These are phyloP conservation scores for Suillus ampliporus DNA, from an alignment of 768 basidiomycete genomes.

Conservation along the genomic window DNA sequence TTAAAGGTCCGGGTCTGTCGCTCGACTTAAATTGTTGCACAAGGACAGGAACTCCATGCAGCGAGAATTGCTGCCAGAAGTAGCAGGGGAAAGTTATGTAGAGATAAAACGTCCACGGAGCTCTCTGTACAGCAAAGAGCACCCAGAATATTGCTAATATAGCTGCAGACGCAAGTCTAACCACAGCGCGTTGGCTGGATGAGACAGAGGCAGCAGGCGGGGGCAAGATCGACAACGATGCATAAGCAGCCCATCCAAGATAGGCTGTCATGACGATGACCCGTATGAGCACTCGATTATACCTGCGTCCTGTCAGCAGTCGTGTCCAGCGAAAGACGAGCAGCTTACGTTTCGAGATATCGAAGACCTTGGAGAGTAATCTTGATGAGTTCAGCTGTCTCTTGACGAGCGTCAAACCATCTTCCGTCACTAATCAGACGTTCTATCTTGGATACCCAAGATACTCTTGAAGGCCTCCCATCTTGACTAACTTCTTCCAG, in stretches of 20 bases:
- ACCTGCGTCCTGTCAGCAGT: conserved; percentile 43
- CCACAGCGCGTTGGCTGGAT: conserved; percentile 15
- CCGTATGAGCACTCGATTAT: conserved; percentile 77
- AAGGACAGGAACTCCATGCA: conserved; percentile 28
- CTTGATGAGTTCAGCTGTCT: conserved; percentile 58
- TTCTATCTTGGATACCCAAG: conserved; percentile 49
- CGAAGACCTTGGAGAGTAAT: conserved; percentile 64
- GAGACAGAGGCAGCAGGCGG: conserved; percentile 4
- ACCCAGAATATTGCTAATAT: conserved; percentile 46
- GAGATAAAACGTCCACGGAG: conserved; percentile 75
- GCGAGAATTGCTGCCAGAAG: conserved; percentile 70
- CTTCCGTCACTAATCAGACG: conserved; percentile 44
- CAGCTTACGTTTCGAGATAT: conserved; percentile 68
- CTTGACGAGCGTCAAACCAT: conserved; percentile 56
- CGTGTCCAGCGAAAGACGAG: background rate
- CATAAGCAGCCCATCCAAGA: conserved; percentile 76
- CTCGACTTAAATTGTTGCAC: conserved; percentile 6
- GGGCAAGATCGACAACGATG: conserved; percentile 61
- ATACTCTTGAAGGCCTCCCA: conserved; percentile 40
- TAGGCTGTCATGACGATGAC: conserved; percentile 75
- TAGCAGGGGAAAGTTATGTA: conserved; percentile 78
- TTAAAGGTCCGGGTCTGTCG: background rate
- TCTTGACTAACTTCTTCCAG: conserved; percentile 44
- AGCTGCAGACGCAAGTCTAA: conserved; percentile 34
- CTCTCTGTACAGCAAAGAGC: conserved; percentile 64